Conservation (phyloP, 306 rosid species). For the Cicer pinnatifidum region DNA sequence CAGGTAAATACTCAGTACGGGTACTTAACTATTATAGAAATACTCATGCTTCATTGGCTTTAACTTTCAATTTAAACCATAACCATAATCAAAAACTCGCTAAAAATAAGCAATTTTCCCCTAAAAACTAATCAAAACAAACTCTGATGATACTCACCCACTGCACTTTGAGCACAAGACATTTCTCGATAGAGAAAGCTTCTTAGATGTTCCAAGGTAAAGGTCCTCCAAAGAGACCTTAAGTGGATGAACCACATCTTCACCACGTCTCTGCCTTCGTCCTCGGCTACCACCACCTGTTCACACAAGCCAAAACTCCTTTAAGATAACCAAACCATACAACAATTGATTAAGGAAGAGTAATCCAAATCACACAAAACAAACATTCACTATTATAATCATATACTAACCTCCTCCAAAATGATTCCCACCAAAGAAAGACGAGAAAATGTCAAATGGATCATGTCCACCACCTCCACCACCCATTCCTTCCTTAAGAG, state of each 20-base stretch:
- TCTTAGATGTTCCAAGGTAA: constrained; percentile 81
- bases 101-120: background rate
- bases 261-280: constrained; percentile 95
- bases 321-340: background rate
- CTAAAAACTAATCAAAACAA: background rate
- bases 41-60: too few relatives aligned
- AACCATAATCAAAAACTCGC: background rate
- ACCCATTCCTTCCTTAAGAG: constrained; percentile 98
- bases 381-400: background rate
- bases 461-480: constrained; percentile 91
- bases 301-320: constrained; percentile 38
- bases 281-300: constrained; percentile 73
- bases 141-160: constrained; percentile 61
- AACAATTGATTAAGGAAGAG: background rate
- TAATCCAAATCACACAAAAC: background rate
- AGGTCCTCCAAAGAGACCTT: constrained; percentile 94
- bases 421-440: constrained; percentile 89
- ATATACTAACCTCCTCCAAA: constrained; percentile 51
- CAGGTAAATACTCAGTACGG: too few relatives aligned
- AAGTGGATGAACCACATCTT: constrained; percentile 90
- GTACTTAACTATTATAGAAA: too few relatives aligned
- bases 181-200: constrained; percentile 91
- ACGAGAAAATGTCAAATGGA: constrained; percentile 90
- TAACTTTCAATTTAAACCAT: background rate
- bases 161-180: constrained; percentile 81